Evolutionary conservation across 805 yeast genomes (phyloP), one percentile per base, ranked within the genome.

Genomic region (Candida xiaguanensis): DNA sequence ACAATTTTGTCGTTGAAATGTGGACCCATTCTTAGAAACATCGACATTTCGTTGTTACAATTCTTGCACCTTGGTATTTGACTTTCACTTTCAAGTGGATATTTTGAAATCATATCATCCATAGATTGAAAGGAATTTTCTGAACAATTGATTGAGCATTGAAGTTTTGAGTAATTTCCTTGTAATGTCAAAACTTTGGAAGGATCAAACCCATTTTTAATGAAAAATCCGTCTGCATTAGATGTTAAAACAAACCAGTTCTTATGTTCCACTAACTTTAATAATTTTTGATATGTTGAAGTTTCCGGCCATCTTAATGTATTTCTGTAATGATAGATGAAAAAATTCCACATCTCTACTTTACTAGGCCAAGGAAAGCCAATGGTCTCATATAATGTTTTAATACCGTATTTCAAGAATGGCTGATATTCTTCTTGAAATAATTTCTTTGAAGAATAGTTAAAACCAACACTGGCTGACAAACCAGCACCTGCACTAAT

Each of bases 401-500:
- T 18, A 8, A 38, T 32, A 19, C 30, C 31, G 26, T 19, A 38
- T 16, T 32, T 31, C 23, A 31, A 15, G 18, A 38, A 38, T 14
- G 35, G 35, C 5, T 33, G 2, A 24, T 38, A 38, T n/a, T 38
- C 32, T 3, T 12, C 8, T n/a, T 27, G 15, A 24, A 38, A 38
- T 22, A 38, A 26, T 24, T 25, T 22, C 18, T 27, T 9, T 13
- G 41, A 37, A 4, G 35, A 19, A 19, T 38, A 38, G 15, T 38
- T 36, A 17, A 38, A 32, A 5, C 36, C 41, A 12, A 19, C 41
- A 20, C 33, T 38, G 4, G 41, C 41, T 9, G 41, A 38, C 11
- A 38, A 20, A 3, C 41, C 41, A 8, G 41, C 41, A 12, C 36
- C 41, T 12, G 41, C 41, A 20, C 41, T 38, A 7, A 38, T 32